Evolutionary conservation across 2,329 filamentous ascomycete genomes (phyloP).

Genomic region (Grosmannia serpens): DNA sequence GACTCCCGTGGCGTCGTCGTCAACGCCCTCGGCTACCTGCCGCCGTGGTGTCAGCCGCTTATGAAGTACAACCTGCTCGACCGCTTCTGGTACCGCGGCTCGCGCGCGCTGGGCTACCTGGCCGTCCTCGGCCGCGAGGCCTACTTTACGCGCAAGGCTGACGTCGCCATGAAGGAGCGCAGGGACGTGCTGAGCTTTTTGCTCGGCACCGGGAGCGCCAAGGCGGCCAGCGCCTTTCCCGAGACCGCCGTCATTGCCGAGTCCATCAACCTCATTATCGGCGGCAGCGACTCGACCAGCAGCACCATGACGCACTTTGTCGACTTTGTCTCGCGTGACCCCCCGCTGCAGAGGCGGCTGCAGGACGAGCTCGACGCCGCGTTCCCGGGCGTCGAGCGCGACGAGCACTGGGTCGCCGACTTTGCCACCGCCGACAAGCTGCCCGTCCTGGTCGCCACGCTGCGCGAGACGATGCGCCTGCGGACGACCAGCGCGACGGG

Average conservation of each 20-base stretch:
- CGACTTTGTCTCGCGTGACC: neutral
- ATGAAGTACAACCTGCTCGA: neutral
- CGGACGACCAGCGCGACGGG: neutral
- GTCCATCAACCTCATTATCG: neutral
- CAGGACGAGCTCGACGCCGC: neutral
- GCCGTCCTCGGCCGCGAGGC: neutral
- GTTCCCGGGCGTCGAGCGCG: neutral
- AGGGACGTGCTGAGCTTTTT: neutral
- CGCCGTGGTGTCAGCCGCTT: neutral
- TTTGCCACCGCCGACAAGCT: neutral
- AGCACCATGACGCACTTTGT: neutral
- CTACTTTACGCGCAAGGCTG: neutral
- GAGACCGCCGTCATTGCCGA: neutral
- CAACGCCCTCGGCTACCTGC: neutral
- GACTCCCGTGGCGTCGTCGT: neutral
- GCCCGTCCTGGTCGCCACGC: neutral
- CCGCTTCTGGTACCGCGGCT: neutral
- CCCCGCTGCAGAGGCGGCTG: neutral
- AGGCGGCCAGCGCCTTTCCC: neutral
- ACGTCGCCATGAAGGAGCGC: neutral
- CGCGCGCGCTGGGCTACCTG: neutral
- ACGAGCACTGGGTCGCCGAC: neutral
- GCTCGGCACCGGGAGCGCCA: neutral
- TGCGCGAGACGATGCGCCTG: neutral
- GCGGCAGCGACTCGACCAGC: neutral